Evolutionary conservation across 164 flowering plant genomes (phyloP).

Genomic region (Dillenia suffruticosa): DNA sequence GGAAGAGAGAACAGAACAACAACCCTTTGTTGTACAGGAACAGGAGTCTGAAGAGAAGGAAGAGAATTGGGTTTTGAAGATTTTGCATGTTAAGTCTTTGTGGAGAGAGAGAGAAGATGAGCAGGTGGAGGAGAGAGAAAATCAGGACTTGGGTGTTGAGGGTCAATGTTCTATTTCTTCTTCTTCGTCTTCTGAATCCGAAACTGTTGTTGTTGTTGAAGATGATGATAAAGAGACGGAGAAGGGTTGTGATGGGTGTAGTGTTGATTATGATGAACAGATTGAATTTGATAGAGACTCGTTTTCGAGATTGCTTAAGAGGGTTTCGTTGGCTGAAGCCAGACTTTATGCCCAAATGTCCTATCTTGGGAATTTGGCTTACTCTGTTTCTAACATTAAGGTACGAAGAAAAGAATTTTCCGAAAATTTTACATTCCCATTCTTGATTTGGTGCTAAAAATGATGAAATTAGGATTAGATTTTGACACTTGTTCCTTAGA

Average conservation of each 20-base stretch:
- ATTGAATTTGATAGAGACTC: constrained; percentile 54
- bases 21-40: constrained; percentile 4
- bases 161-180: neutral
- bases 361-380: constrained; percentile 79
- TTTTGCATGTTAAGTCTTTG: constrained; percentile 49
- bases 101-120: constrained; percentile 29
- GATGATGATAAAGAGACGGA: constrained; percentile 23
- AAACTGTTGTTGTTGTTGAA: constrained; percentile 2
- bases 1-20: constrained; percentile 12
- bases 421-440: no score
- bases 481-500: no score
- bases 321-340: constrained; percentile 74
- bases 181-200: constrained; percentile 1
- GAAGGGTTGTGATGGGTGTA: constrained; percentile 15
- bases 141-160: no score
- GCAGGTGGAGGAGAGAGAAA: neutral
- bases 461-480: no score
- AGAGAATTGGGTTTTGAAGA: constrained; percentile 75
- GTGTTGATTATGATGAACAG: constrained; percentile 23
- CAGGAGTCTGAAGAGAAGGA: constrained; percentile 12
- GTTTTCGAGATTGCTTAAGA: constrained; percentile 66
- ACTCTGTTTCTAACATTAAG: constrained; percentile 75
- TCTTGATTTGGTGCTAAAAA: no score
- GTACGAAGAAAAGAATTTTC: constrained; percentile 21
- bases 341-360: constrained; percentile 77